Evolutionary conservation across 768 basidiomycete species (phyloP).

Genomic region (Lactarius tabidus): DNA sequence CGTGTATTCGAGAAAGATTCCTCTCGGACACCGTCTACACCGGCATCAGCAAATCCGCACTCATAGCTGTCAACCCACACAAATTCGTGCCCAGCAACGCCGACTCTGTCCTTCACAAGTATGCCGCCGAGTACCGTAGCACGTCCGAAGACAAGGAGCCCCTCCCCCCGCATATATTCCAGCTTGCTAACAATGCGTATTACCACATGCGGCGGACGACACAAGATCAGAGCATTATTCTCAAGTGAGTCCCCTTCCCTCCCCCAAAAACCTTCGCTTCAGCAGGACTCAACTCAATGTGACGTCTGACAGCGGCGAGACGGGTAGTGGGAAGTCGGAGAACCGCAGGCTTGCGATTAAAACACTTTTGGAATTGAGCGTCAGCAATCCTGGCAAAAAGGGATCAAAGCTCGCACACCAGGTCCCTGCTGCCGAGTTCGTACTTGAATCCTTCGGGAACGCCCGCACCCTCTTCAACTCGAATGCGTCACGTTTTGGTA

Average conservation of each 20-base stretch:
- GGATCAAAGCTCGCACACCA: slow-evolving; percentile 83
- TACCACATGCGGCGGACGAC: slow-evolving; percentile 94
- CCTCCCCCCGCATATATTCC: slow-evolving; percentile 86
- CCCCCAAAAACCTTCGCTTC: background rate
- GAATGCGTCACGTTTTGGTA: slow-evolving; percentile 95
- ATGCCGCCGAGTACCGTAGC: slow-evolving; percentile 81
- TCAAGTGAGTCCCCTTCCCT: slow-evolving; percentile 54
- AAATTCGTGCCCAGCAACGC: slow-evolving; percentile 82
- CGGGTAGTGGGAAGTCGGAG: slow-evolving; percentile 92
- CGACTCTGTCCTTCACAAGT: slow-evolving; percentile 80
- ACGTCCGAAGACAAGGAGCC: slow-evolving; percentile 56
- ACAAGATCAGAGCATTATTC: slow-evolving; percentile 87
- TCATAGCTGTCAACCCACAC: slow-evolving; percentile 91
- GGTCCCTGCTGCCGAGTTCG: slow-evolving; percentile 91
- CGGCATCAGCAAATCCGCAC: slow-evolving; percentile 57
- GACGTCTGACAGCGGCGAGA: slow-evolving; percentile 65
- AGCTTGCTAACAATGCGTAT: slow-evolving; percentile 86
- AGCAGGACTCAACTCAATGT: background rate
- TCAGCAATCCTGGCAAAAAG: slow-evolving; percentile 88
- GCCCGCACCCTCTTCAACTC: slow-evolving; percentile 89
- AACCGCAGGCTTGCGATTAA: slow-evolving; percentile 88
- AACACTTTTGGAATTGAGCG: slow-evolving; percentile 83
- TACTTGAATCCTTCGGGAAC: slow-evolving; percentile 92
- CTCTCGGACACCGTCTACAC: slow-evolving; percentile 83
- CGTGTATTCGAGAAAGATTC: slow-evolving; percentile 82